Conservation (phyloP, 805 yeast genomes). For the Candida ipomoeae region DNA sequence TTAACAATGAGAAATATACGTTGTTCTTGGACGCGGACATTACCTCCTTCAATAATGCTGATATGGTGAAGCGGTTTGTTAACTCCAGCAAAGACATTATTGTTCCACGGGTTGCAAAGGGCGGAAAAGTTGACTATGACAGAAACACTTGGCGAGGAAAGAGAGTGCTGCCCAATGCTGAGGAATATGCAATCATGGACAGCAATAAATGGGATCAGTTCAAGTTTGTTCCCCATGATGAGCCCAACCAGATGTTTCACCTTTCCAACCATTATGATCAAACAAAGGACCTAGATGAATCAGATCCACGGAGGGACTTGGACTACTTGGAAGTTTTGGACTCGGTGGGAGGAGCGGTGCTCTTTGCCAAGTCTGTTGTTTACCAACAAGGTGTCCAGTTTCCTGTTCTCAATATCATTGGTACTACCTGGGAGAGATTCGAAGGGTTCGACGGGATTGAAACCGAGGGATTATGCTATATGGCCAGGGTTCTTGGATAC, state of each 20-base stretch:
- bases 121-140: conserved; percentile 31
- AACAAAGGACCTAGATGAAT: conserved; percentile 7
- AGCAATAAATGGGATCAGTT: conserved; percentile 24
- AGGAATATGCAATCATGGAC: conserved; percentile 12
- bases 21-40: conserved; percentile 39
- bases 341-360: conserved; percentile 51
- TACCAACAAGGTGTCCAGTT: conserved; percentile 45
- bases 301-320: conserved; percentile 4
- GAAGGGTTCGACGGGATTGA: conserved; percentile 55
- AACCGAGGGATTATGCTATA: conserved; percentile 50
- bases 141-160: conserved; percentile 39
- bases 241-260: conserved; percentile 24
- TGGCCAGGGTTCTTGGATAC: conserved; percentile 43
- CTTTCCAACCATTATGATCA: conserved; percentile 19
- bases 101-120: conserved; percentile 33
- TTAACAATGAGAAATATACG: conserved; percentile 29
- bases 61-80: conserved; percentile 25
- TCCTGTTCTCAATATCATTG: conserved; percentile 44
- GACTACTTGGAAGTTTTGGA: conserved; percentile 30
- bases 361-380: conserved; percentile 40
- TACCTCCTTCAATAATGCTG: conserved; percentile 20
- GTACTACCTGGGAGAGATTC: conserved; percentile 42
- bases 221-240: conserved; percentile 33
- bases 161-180: conserved; percentile 28
- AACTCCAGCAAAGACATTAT: conserved; percentile 29